Percentiles rank a stretch among this genome's conserved stretches.
Evolutionary conservation across 257 asterid genomes (phyloP).

Genomic region (Coffea canephora): DNA sequence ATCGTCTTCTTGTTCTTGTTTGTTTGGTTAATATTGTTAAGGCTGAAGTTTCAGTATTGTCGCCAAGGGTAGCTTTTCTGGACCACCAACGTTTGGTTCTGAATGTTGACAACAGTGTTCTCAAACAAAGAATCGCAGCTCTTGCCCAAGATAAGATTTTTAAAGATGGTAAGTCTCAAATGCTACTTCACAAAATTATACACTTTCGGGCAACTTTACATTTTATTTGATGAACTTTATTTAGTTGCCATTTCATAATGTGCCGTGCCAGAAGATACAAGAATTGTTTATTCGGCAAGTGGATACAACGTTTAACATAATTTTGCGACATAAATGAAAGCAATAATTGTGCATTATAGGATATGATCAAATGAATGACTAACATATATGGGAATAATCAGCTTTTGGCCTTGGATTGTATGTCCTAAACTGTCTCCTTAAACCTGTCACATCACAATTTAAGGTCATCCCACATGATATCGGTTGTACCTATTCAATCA

Average conservation of each 20-base stretch:
- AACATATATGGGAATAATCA: neutral
- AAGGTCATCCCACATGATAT: neutral
- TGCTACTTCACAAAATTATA: neutral
- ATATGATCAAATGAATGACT: neutral
- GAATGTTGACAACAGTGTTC: conserved; percentile 81
- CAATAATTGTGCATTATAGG: neutral
- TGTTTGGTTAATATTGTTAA: conserved; percentile 19
- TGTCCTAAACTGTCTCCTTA: conserved; percentile 20
- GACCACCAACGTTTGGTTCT: conserved; percentile 91
- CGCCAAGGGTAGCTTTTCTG: conserved; percentile 90
- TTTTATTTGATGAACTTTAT: too few relatives aligned
- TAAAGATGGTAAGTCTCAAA: conserved; percentile 63
- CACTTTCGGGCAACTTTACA: too few relatives aligned
- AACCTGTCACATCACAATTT: conserved; percentile 9
- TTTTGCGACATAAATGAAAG: neutral
- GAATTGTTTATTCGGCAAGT: too few relatives aligned
- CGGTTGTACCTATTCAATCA: neutral
- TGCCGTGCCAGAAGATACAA: too few relatives aligned
- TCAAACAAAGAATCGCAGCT: conserved; percentile 95
- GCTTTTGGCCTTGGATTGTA: neutral
- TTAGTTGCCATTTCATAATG: too few relatives aligned
- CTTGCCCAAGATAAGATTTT: conserved; percentile 89
- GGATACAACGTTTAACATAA: neutral
- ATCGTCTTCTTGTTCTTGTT: neutral
- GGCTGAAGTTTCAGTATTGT: conserved; percentile 90